Conservation (phyloP, 345 rosid species). For the Citrus cavaleriei region DNA sequence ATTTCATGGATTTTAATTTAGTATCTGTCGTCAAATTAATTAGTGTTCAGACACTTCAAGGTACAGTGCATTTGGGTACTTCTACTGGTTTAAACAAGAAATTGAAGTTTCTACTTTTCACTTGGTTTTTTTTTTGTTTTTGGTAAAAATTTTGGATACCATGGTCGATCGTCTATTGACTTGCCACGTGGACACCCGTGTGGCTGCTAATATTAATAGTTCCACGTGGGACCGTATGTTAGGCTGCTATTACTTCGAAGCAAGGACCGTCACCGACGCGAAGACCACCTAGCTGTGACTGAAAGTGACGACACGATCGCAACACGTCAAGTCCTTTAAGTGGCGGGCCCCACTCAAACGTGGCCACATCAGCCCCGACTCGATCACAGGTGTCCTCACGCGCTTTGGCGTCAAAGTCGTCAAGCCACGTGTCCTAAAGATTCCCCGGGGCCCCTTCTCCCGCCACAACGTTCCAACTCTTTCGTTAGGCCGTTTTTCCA, state of each 20-base stretch:
- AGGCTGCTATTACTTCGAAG: not conserved
- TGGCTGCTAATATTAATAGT: not conserved
- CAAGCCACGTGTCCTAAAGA: conserved; percentile 33
- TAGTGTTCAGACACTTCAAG: too few species aligned
- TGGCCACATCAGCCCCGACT: conserved; percentile 38
- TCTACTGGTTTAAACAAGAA: too few species aligned
- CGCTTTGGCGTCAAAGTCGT: conserved; percentile 20
- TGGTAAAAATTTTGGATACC: too few species aligned
- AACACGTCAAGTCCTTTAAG: conserved; percentile 9
- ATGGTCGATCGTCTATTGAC: not conserved
- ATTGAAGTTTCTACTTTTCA: too few species aligned
- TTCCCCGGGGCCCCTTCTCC: not conserved
- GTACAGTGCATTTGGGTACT: too few species aligned
- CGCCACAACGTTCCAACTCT: not conserved
- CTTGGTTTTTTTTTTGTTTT: too few species aligned
- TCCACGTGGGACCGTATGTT: conserved; percentile 19
- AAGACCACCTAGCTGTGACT: conserved; percentile 26
- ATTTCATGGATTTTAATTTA: too few species aligned
- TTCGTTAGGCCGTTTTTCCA: not conserved
- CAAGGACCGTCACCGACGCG: conserved; percentile 22
- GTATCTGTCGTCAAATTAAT: too few species aligned
- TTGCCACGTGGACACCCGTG: not conserved
- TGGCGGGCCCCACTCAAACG: conserved; percentile 33
- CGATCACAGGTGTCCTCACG: conserved; percentile 33
- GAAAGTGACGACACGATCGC: conserved; percentile 37